phyloP scores from a whole-genome alignment of 306 rosid genomes.

The Vicia faba region DNA sequence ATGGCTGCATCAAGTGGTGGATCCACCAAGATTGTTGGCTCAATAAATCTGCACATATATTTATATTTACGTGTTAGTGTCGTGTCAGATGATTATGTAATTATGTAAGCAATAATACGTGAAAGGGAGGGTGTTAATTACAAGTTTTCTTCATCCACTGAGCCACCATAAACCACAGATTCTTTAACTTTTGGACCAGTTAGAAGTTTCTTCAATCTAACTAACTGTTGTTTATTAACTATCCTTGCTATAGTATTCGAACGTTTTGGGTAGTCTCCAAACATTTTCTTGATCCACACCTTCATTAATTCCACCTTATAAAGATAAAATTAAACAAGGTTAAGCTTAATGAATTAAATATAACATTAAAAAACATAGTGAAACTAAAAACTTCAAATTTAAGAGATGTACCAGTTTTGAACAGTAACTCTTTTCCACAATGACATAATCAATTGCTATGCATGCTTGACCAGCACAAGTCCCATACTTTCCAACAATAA shows the following conservation, averaged over 20 bases:
- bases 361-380: background rate
- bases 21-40: constrained; percentile 76
- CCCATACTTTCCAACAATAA: constrained; percentile 66
- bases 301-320: constrained; percentile 59
- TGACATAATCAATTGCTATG: constrained; percentile 64
- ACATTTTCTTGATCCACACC: constrained; percentile 54
- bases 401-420: constrained; percentile 50
- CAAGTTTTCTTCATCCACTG: constrained; percentile 68
- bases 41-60: constrained; percentile 61
- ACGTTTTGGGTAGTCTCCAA: constrained; percentile 57
- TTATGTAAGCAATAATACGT: background rate
- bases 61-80: too few relatives aligned
- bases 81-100: too few relatives aligned
- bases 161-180: constrained; percentile 69
- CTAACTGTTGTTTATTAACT: constrained; percentile 58
- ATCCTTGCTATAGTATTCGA: constrained; percentile 59
- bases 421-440: constrained; percentile 53
- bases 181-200: constrained; percentile 43
- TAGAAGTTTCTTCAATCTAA: constrained; percentile 60
- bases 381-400: background rate
- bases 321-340: constrained; percentile 29
- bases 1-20: constrained; percentile 67
- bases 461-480: constrained; percentile 84
- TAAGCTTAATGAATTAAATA: background rate
- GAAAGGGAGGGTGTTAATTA: constrained; percentile 37